Conservation (phyloP, 176 grass and related monocot species). For the Carex scoparia region DNA sequence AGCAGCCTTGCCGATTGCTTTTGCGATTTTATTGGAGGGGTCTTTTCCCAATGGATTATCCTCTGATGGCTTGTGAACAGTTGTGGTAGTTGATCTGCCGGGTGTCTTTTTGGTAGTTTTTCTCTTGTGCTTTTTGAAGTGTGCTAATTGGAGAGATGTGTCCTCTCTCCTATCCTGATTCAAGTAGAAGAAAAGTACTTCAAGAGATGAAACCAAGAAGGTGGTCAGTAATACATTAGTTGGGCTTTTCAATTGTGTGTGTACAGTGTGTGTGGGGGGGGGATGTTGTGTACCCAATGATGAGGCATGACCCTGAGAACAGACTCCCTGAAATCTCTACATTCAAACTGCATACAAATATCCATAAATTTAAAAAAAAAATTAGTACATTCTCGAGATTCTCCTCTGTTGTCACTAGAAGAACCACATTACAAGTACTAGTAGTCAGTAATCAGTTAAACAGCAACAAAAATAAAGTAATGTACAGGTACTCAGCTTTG, state of each 20-base stretch:
- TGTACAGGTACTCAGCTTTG: no score
- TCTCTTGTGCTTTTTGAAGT: slow-evolving; percentile 89
- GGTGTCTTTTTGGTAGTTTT: slow-evolving; percentile 67
- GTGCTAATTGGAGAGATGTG: slow-evolving; percentile 62
- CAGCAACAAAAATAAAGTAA: no score
- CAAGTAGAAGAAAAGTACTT: not conserved
- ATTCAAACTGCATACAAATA: slow-evolving; percentile 73
- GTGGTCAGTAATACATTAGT: not conserved
- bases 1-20: slow-evolving; percentile 77
- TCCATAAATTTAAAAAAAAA: not conserved
- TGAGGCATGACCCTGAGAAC: slow-evolving; percentile 94
- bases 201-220: slow-evolving; percentile 10
- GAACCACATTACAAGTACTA: no score
- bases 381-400: not conserved
- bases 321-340: slow-evolving; percentile 94
- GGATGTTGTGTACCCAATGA: slow-evolving; percentile 57
- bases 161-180: slow-evolving; percentile 94
- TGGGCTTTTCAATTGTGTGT: not conserved
- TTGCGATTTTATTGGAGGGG: slow-evolving; percentile 76
- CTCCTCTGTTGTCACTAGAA: not conserved
- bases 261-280: not conserved
- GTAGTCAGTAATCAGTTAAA: no score
- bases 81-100: slow-evolving; percentile 44
- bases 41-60: slow-evolving; percentile 86
- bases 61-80: slow-evolving; percentile 70